These are phyloP conservation scores for Dissophora globulifera DNA, from an alignment of 192 early-diverging fungal species.

Conservation along the genomic window DNA sequence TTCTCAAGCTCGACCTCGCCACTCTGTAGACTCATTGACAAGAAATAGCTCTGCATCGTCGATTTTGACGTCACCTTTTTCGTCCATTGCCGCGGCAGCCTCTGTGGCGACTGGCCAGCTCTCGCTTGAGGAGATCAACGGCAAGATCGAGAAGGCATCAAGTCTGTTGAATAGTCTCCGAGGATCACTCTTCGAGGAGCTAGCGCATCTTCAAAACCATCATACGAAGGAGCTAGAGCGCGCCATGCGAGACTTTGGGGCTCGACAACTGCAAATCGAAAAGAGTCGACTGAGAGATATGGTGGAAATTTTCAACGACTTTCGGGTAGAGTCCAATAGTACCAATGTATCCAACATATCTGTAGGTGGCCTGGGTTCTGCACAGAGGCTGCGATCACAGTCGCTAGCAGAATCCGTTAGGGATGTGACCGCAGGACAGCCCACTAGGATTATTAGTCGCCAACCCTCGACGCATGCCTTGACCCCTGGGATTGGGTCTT, in stretches of 20 bases:
- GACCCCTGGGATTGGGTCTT: neutral
- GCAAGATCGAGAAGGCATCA: slow-evolving; percentile 50
- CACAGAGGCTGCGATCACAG: no score
- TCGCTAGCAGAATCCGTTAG: slow-evolving; percentile 5
- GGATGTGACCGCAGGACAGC: neutral
- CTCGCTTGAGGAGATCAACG: slow-evolving; percentile 42
- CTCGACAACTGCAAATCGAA: slow-evolving; percentile 42
- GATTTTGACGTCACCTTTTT: slow-evolving; percentile 42
- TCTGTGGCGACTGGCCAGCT: slow-evolving; percentile 38
- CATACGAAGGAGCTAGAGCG: slow-evolving; percentile 52
- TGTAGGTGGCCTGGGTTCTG: no score
- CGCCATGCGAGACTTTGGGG: slow-evolving; percentile 46
- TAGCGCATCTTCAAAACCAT: slow-evolving; percentile 56
- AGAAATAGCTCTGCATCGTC: slow-evolving; percentile 34
- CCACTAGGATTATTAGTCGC: slow-evolving; percentile 20
- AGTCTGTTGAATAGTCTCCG: slow-evolving; percentile 57
- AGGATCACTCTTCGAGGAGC: slow-evolving; percentile 60
- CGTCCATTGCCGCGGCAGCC: slow-evolving; percentile 54
- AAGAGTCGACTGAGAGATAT: slow-evolving; percentile 50
- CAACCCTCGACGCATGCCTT: slow-evolving; percentile 21
- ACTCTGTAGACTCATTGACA: slow-evolving; percentile 14
- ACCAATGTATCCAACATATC: no score
- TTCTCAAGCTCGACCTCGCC: slow-evolving; percentile 4
- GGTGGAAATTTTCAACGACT: slow-evolving; percentile 39
- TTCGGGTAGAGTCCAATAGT: slow-evolving; percentile 19